Conservation (phyloP, 73 alveolate genomes). For the Paramecium caudatum region DNA sequence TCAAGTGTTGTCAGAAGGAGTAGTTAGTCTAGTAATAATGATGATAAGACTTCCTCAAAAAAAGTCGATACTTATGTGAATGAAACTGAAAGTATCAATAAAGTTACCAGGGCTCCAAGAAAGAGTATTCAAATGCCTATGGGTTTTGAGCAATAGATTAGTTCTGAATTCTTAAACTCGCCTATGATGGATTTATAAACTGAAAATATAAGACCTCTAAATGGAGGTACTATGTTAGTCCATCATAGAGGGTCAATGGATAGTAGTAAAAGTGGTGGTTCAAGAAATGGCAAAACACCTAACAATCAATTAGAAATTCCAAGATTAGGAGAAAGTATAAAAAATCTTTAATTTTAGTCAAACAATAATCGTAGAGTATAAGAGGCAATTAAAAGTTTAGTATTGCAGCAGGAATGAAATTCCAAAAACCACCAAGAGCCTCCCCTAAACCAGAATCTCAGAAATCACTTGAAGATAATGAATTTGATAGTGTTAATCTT, state of each 20-base stretch:
- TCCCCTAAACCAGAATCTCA: slow-evolving; percentile 2
- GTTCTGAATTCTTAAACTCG: slow-evolving; percentile 21
- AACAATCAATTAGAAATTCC: slow-evolving; percentile 26
- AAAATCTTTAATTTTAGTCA: background rate
- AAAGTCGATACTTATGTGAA: background rate
- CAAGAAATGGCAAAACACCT: slow-evolving; percentile 21
- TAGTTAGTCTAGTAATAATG: slow-evolving; percentile 25
- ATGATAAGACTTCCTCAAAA: slow-evolving; percentile 10
- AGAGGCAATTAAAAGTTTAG: background rate
- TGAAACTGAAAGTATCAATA: background rate
- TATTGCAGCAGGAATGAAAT: slow-evolving; percentile 22
- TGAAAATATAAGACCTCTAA: slow-evolving; percentile 11
- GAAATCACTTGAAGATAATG: background rate
- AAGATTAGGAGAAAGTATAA: slow-evolving; percentile 24
- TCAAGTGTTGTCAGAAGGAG: slow-evolving; percentile 28
- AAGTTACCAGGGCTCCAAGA: background rate
- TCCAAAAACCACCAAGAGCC: background rate
- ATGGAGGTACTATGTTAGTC: slow-evolving; percentile 22
- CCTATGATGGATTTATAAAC: slow-evolving; percentile 13
- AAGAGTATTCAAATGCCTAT: slow-evolving; percentile 2
- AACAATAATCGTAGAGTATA: background rate
- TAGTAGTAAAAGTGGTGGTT: slow-evolving; percentile 36
- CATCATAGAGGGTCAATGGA: slow-evolving; percentile 41
- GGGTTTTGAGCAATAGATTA: background rate
- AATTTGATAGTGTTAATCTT: slow-evolving; percentile 48